Conservation (phyloP, 192 early-diverging fungal species). For the Coemansia sp. region DNA sequence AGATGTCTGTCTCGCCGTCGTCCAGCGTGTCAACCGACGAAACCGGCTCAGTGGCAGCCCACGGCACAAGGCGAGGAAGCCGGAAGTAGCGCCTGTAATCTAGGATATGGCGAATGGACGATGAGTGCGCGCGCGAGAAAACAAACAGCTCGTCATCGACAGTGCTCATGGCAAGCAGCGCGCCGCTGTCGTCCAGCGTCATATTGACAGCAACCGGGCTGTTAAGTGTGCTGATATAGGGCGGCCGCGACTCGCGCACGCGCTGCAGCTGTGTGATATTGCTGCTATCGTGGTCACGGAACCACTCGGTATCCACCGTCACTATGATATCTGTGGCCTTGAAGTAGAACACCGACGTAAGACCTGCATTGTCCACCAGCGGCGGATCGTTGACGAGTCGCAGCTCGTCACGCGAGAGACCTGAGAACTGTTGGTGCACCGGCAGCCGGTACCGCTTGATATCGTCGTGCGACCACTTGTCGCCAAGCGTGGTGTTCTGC, state of each 20-base stretch:
- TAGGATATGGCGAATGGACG: slow-evolving; percentile 36
- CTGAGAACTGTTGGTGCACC: slow-evolving; percentile 53
- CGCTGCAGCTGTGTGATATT: slow-evolving; percentile 52
- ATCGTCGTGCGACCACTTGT: slow-evolving; percentile 27
- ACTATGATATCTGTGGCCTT: slow-evolving; percentile 53
- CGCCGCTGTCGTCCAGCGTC: slow-evolving; percentile 53
- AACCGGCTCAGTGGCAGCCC: slow-evolving; percentile 36
- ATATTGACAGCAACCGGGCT: slow-evolving; percentile 53
- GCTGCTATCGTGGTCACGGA: slow-evolving; percentile 46
- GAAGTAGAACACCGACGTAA: slow-evolving; percentile 53
- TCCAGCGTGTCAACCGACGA: slow-evolving; percentile 46
- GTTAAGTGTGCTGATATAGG: slow-evolving; percentile 56
- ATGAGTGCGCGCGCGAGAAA: slow-evolving; percentile 38
- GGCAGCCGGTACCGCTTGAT: slow-evolving; percentile 52
- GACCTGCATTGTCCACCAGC: slow-evolving; percentile 42
- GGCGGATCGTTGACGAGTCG: slow-evolving; percentile 52
- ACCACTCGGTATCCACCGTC: slow-evolving; percentile 51
- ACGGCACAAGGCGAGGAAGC: slow-evolving; percentile 18
- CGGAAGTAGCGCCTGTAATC: slow-evolving; percentile 54
- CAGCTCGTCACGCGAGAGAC: slow-evolving; percentile 55
- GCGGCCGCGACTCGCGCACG: slow-evolving; percentile 54
- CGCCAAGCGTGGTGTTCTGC: slow-evolving; percentile 46
- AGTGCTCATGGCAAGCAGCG: slow-evolving; percentile 52
- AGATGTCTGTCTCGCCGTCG: slow-evolving; percentile 45
- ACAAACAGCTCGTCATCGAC: slow-evolving; percentile 54